Base-by-base conservation (phyloP, 225 moss, liverwort and hornwort genomes). In the Takakia lepidozioides region DNA sequence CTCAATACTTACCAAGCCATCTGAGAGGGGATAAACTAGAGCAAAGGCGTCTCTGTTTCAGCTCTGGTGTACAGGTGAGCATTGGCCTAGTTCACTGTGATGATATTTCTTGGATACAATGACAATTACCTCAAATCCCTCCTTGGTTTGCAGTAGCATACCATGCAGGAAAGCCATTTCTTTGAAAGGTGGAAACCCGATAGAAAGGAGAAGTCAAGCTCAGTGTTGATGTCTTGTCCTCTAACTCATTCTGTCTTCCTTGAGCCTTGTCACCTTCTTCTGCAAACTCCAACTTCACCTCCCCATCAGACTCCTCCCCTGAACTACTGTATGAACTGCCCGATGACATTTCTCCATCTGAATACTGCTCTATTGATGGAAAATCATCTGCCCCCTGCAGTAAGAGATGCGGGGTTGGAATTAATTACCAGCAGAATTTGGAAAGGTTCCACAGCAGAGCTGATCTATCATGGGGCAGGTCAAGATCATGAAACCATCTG, bases 331-430 rank as follows among this genome's bases (percentile, higher is more conserved):
- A 61, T 19, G 58, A 38, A 48, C 46, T 63, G 42, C 64, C 72
- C 34, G 67, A 61, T 26, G 72, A 72, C 49, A 32, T 59, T 29
- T 73, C 78, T 24, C 38, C 78, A 56, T 78, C 78, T 27, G 66
- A 78, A 54, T 55, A 39, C 22, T 48, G 27, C 51, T 66, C 69
- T 52, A 61, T 73, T 19, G 65, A 62, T 30, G 73, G 69, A 43
- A 73, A 78, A 56, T 36, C 47, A 56, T 72, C 71, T 56, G 38
- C 78, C 54, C 52, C 73, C 78, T 78, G 62, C 20, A 23, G 41
- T 21, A 2, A 2, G 17, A 42, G 20, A 6, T 10, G 20, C 18
- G 3, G 5, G 2, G 16, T 19, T 43, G 10, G 11, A 40, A 16
- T 14, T 14, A 10, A 10, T 10, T 0, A 18, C 4, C 10, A 4